Evolutionary conservation across 331 rosid species (phyloP).

Genomic region (Quercus lobata): DNA sequence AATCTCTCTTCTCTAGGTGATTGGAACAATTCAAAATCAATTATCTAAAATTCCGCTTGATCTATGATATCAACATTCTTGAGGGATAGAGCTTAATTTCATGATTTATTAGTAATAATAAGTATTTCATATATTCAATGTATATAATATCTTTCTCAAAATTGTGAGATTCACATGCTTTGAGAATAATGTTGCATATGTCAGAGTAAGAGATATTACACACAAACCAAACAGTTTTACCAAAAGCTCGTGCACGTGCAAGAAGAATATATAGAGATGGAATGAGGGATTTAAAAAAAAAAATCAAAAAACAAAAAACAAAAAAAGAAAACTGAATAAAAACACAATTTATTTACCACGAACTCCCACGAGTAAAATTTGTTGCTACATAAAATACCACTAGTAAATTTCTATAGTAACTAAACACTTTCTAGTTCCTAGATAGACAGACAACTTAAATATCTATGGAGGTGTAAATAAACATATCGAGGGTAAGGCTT

Average conservation of each 20-base stretch:
- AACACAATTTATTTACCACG: neutral
- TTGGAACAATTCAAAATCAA: neutral
- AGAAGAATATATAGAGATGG: neutral
- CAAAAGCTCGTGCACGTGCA: neutral
- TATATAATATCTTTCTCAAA: too few species aligned
- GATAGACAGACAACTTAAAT: neutral
- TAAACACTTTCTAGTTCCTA: neutral
- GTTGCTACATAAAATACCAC: neutral
- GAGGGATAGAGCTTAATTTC: neutral
- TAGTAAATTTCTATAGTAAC: neutral
- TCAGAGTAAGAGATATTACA: neutral
- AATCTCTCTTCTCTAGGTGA: neutral
- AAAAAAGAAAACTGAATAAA: neutral
- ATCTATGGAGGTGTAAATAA: neutral
- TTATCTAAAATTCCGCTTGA: neutral
- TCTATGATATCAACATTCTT: neutral
- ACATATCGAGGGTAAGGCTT: conserved; percentile 12
- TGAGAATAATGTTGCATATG: too few species aligned
- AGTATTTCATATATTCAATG: too few species aligned
- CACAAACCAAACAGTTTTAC: neutral
- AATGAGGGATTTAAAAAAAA: neutral
- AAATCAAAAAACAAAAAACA: neutral
- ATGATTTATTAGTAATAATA: neutral
- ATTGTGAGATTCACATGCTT: too few species aligned
- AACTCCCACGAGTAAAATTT: neutral